Percentiles rank a stretch among this genome's conserved stretches.
Conservation (phyloP, 257 asterid species). For the Forsythia viridissima region DNA sequence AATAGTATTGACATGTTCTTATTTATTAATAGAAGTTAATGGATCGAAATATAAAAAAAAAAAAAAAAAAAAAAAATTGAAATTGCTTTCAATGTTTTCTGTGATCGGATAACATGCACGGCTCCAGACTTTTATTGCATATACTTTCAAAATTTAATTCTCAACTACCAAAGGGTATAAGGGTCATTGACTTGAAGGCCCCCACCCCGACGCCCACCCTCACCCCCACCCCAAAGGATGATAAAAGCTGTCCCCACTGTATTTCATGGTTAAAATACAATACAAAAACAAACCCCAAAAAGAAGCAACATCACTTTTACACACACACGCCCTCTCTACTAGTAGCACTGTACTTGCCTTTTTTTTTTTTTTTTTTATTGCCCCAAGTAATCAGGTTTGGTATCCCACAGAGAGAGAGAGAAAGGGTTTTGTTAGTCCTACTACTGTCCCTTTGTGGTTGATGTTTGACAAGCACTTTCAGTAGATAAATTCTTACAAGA, state of each 20-base stretch:
- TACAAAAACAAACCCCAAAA: background rate
- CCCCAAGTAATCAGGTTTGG: slow-evolving; percentile 46
- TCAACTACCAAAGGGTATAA: background rate
- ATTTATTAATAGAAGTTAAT: too few relatives aligned
- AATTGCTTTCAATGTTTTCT: background rate
- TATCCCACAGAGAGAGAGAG: background rate
- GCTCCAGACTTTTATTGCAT: background rate
- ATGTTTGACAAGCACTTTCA: too few relatives aligned
- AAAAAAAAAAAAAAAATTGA: background rate
- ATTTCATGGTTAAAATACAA: background rate
- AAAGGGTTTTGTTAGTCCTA: background rate
- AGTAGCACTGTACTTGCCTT: background rate
- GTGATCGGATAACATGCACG: background rate
- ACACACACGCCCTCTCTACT: slow-evolving; percentile 19
- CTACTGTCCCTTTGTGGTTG: too few relatives aligned
- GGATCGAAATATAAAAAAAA: too few relatives aligned
- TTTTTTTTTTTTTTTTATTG: slow-evolving; percentile 34
- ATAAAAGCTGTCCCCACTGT: background rate
- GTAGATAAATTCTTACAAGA: too few relatives aligned
- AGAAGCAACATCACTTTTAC: background rate
- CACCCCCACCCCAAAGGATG: background rate
- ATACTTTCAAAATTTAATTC: background rate
- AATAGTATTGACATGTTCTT: too few relatives aligned
- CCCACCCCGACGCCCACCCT: too few relatives aligned
- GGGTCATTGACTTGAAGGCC: background rate